These are phyloP conservation scores for Yamadazyma atmosphaerica DNA, from an alignment of 1,139 yeast species.

Conservation along the genomic window DNA sequence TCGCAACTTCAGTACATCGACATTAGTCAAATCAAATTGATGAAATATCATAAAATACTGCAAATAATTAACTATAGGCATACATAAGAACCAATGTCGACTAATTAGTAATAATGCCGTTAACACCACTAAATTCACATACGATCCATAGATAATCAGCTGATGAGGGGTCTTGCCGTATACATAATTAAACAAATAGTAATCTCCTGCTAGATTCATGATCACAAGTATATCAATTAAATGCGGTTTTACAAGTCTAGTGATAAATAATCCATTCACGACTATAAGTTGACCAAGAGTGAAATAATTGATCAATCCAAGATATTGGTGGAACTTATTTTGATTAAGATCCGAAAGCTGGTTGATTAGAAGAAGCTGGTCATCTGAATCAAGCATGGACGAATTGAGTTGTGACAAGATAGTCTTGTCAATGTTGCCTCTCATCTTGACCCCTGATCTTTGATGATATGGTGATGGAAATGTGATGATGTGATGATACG, in stretches of 20 bases:
- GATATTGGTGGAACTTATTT: background rate
- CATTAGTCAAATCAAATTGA: constrained; percentile 14
- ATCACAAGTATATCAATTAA: background rate
- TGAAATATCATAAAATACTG: constrained; percentile 15
- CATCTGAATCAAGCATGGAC: constrained; percentile 1
- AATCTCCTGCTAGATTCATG: background rate
- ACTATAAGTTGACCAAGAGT: background rate
- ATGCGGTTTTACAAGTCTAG: background rate
- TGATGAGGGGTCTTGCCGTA: background rate
- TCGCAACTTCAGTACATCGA: constrained; percentile 16
- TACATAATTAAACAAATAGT: constrained; percentile 1
- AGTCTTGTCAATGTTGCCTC: constrained; percentile 1
- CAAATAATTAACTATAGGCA: constrained; percentile 19
- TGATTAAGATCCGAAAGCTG: background rate
- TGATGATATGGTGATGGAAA: background rate
- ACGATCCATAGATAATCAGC: background rate
- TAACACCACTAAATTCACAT: constrained; percentile 4
- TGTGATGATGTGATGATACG: background rate
- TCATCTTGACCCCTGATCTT: background rate
- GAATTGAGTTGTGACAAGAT: constrained; percentile 1
- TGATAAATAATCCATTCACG: background rate
- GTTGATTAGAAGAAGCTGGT: background rate
- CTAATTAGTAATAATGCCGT: background rate
- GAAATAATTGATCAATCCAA: background rate
- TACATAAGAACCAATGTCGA: constrained; percentile 8